Evolutionary conservation across 169 alveolate species (phyloP), one percentile per base, ranked within the genome.

Genomic region (Plasmodium knowlesi): DNA sequence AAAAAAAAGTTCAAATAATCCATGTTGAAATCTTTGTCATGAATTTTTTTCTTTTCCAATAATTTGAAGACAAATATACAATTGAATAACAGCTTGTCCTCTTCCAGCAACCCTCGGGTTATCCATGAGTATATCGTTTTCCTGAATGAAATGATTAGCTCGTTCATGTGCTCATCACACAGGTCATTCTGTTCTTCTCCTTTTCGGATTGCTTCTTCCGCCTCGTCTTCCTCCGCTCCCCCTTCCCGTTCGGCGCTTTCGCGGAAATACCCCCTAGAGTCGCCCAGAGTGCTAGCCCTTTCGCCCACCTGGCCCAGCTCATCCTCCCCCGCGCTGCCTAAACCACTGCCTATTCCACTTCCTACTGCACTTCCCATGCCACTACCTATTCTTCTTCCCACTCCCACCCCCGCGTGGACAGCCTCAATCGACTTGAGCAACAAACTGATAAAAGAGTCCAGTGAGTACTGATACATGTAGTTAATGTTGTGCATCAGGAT

Each of bases 401-500:
- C 83, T 86, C 83, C 82, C 5, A 93, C 95, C 50, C 94, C 84
- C 93, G 93, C 78, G 22, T 94, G 92, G 3, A 95, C 96, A n/a
- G 96, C 92, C 71, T 95, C 97, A 50, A 95, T 95, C 89, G 95
- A 96, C 80, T 96, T 96, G 78, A 95, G 83, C 93, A 98, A 96
- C 98, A 99, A 98, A 78, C 97, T 97, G 61, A 96, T 97, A 94
- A 99, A 99, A 53, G 99, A 96, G 94, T 99, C 99, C 76, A 99
- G 97, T 1, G 99, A 98, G 93, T 98, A 98, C 96, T 99, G 99
- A 97, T 99, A 99, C 99, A 99, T 99, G 95, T 98, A 99, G 92
- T 98, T 98, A 92, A 99, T 98, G 96, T 98, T 97, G 94, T 98
- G 97, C 81, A 99, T 97, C 93, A 98, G 97, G 57, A 98, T 98